These are phyloP conservation scores for Trifolium pratense DNA, from an alignment of 306 rosid species.

Conservation along the genomic window DNA sequence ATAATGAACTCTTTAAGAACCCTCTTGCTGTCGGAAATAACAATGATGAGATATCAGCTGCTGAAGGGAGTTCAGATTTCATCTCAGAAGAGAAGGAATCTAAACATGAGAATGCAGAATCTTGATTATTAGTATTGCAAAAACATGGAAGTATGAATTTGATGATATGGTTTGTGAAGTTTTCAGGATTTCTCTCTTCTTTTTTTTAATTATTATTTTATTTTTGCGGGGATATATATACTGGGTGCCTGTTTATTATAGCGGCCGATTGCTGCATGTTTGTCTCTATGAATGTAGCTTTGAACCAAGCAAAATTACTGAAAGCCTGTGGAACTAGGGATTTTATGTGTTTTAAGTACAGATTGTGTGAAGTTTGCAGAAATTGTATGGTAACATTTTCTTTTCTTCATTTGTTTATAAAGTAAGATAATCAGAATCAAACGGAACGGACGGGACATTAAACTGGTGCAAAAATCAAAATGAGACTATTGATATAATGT, in stretches of 20 bases:
- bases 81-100: slow-evolving; percentile 72
- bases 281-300: slow-evolving; percentile 7
- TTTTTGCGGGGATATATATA: slow-evolving; percentile 37
- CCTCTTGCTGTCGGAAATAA: slow-evolving; percentile 40
- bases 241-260: slow-evolving; percentile 45
- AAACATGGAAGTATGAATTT: slow-evolving; percentile 28
- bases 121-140: slow-evolving; percentile 32
- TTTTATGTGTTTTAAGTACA: slow-evolving; percentile 33
- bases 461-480: too few relatives aligned
- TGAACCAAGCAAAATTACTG: slow-evolving; percentile 20
- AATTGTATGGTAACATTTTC: background rate
- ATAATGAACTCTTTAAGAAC: slow-evolving; percentile 65
- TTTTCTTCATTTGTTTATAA: slow-evolving; percentile 11
- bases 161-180: slow-evolving; percentile 37
- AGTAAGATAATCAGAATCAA: too few relatives aligned
- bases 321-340: slow-evolving; percentile 34
- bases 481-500: too few relatives aligned
- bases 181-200: slow-evolving; percentile 34
- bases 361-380: slow-evolving; percentile 38
- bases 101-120: slow-evolving; percentile 46
- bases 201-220: background rate
- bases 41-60: slow-evolving; percentile 48
- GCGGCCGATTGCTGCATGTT: slow-evolving; percentile 22
- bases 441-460: too few relatives aligned
- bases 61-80: slow-evolving; percentile 75